phyloP scores from a whole-genome alignment of 2,329 filamentous ascomycete species.

The Colletotrichum sojae region DNA sequence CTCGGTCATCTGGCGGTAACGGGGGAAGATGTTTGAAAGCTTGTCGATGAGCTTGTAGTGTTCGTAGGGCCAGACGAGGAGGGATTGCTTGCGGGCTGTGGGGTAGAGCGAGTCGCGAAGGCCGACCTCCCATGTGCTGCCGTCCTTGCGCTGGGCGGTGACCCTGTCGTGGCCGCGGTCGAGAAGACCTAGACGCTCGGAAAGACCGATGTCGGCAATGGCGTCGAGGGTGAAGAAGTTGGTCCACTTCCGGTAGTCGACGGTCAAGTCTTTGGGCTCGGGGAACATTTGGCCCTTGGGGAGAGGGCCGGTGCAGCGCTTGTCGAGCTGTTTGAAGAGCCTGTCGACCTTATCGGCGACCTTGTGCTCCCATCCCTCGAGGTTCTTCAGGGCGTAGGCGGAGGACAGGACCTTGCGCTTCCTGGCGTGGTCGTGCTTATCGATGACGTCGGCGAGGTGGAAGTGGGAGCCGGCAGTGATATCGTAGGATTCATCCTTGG shows the following conservation, averaged over 20 bases:
- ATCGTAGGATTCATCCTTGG: constrained; percentile 64
- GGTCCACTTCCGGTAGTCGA: constrained; percentile 66
- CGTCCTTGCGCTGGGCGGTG: constrained; percentile 59
- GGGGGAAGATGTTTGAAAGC: constrained; percentile 61
- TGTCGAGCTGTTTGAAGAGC: constrained; percentile 60
- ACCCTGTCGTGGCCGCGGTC: constrained; percentile 63
- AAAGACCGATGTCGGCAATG: constrained; percentile 69
- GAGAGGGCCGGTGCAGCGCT: constrained; percentile 55
- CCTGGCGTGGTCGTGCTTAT: constrained; percentile 65
- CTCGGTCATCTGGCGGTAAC: constrained; percentile 56
- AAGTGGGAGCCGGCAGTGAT: constrained; percentile 62
- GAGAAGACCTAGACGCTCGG: constrained; percentile 65
- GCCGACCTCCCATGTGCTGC: constrained; percentile 59
- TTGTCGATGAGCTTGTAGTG: constrained; percentile 65
- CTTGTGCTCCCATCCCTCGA: constrained; percentile 69
- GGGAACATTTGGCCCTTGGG: constrained; percentile 46
- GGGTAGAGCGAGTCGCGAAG: constrained; percentile 67
- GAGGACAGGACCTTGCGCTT: constrained; percentile 66
- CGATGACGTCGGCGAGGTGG: constrained; percentile 66
- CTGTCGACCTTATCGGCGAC: constrained; percentile 65
- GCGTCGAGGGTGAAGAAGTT: constrained; percentile 72
- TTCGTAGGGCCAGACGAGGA: constrained; percentile 64
- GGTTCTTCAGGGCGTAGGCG: constrained; percentile 67
- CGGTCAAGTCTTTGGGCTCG: constrained; percentile 55
- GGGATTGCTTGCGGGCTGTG: constrained; percentile 64